Base-by-base conservation (phyloP, 164 flowering plant genomes). In the Warburgia ugandensis region DNA sequence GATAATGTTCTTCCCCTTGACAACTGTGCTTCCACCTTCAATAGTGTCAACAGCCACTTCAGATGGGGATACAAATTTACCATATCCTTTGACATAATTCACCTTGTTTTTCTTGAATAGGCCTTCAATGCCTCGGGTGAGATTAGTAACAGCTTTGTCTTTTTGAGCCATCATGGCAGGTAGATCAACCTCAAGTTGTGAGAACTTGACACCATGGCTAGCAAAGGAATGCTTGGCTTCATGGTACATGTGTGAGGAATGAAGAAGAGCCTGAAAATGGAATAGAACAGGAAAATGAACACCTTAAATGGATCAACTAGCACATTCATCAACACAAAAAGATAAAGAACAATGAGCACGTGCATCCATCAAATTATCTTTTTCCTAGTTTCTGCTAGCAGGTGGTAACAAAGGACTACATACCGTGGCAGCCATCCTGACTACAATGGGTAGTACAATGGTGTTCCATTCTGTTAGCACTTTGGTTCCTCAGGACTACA, bases 91-190 rank as follows among this genome's bases (percentile, higher is more conserved):
- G 29, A 83, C 84, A 55, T 80, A 83, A 58, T 17, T 83, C 5
- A 86, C 88, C 50, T 83, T 86, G 72, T 86, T 86, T 62, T 83
- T 83, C 80, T 86, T 86, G 72, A 86, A 79, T 9, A 86, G 77
- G 16, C 87, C 87, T 55, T 83, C 95, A 61, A 86, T 79, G 58
- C 95, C 95, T 44, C 59, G 41, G 1, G 95, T 86, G 26, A 86
- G 77, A 56, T 60, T 68, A 40, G 75, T 25, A 3, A 86, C 95
- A 45, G 88, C 95, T 63, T 79, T 83, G 54, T 86, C 91, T 43
- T 86, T 86, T 52, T 81, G 91, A 50, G 71, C 74, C 80, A 86
- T 58, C 95, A 86, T 83, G 46, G 88, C 83, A 16, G 95, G 79
- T 35, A 86, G 67, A 60, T 86, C 95, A 49, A 86, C 73, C 67